Percentiles rank a stretch among this genome's conserved stretches.
Evolutionary conservation across 2,329 filamentous ascomycete species (phyloP).

Genomic region (Pseudogymnoascus sp.): DNA sequence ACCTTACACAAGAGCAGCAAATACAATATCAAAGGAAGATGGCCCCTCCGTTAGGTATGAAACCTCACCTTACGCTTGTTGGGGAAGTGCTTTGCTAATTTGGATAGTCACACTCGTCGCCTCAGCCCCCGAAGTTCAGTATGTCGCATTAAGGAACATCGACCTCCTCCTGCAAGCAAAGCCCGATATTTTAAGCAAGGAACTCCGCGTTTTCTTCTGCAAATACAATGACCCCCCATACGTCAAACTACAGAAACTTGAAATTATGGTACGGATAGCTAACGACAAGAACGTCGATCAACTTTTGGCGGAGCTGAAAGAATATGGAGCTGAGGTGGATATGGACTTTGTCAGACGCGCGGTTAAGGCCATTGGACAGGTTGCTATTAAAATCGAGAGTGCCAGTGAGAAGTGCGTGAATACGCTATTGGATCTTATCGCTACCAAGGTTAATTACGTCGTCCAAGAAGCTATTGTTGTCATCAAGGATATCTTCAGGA

Average conservation of each 20-base stretch:
- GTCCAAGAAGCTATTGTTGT: constrained; percentile 98
- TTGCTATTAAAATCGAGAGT: constrained; percentile 95
- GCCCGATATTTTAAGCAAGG: constrained; percentile 93
- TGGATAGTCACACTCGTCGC: constrained; percentile 81
- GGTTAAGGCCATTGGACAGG: constrained; percentile 93
- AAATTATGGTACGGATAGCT: constrained; percentile 98
- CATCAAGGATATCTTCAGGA: constrained; percentile 96
- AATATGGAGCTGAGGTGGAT: constrained; percentile 95
- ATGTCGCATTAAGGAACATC: constrained; percentile 93
- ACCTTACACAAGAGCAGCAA: constrained; percentile 69
- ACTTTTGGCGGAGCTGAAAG: constrained; percentile 86
- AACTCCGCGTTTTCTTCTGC: constrained; percentile 98
- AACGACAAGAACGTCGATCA: constrained; percentile 97
- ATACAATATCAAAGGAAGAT: constrained; percentile 95
- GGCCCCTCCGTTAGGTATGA: constrained; percentile 82
- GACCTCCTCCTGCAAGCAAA: constrained; percentile 93
- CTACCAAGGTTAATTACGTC: constrained; percentile 97
- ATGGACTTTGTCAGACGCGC: constrained; percentile 97
- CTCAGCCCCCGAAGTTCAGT: constrained; percentile 93
- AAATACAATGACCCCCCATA: constrained; percentile 99
- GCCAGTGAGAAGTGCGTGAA: constrained; percentile 95
- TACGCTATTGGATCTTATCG: constrained; percentile 85
- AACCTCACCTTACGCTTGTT: constrained; percentile 10
- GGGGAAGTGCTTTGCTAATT: constrained; percentile 6
- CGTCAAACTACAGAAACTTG: constrained; percentile 93